These are phyloP conservation scores for Leavenworthia alabamica DNA, from an alignment of 345 rosid genomes.

Conservation along the genomic window DNA sequence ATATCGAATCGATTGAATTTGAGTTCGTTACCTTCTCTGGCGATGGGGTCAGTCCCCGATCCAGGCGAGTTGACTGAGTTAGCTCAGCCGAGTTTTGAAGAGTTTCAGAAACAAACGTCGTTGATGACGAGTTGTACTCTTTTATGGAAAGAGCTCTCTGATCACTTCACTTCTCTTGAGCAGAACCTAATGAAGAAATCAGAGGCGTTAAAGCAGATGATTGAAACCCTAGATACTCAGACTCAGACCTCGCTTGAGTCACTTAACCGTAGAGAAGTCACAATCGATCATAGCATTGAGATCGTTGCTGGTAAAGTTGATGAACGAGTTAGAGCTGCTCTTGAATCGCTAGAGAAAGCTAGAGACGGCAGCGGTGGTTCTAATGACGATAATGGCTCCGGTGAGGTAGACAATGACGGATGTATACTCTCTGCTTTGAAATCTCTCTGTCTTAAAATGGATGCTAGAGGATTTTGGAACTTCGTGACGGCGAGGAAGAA, in stretches of 20 bases:
- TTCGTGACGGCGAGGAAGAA: conserved; percentile 68
- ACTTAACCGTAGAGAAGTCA: conserved; percentile 74
- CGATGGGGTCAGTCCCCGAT: conserved; percentile 97
- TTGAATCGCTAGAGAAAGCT: conserved; percentile 33
- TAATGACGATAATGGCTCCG: too few species aligned
- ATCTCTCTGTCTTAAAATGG: conserved; percentile 60
- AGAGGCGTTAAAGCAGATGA: conserved; percentile 67
- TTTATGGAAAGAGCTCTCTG: conserved; percentile 97
- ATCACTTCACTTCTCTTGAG: conserved; percentile 83
- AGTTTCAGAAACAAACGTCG: conserved; percentile 87
- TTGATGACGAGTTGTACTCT: conserved; percentile 98
- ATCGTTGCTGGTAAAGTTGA: conserved; percentile 60
- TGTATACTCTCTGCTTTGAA: conserved; percentile 47
- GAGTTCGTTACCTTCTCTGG: not conserved
- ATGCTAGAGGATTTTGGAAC: conserved; percentile 69
- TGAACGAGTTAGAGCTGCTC: conserved; percentile 44
- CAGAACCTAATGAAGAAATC: conserved; percentile 71
- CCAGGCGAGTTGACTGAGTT: conserved; percentile 78
- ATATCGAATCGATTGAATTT: not conserved
- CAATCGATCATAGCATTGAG: conserved; percentile 81
- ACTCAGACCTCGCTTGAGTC: conserved; percentile 71
- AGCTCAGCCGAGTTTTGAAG: conserved; percentile 85
- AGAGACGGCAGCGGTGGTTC: conserved; percentile 18
- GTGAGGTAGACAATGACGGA: conserved; percentile 68
- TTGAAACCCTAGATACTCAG: conserved; percentile 56